Conservation (phyloP, 805 yeast species). For the Myxozyma neotropica region DNA sequence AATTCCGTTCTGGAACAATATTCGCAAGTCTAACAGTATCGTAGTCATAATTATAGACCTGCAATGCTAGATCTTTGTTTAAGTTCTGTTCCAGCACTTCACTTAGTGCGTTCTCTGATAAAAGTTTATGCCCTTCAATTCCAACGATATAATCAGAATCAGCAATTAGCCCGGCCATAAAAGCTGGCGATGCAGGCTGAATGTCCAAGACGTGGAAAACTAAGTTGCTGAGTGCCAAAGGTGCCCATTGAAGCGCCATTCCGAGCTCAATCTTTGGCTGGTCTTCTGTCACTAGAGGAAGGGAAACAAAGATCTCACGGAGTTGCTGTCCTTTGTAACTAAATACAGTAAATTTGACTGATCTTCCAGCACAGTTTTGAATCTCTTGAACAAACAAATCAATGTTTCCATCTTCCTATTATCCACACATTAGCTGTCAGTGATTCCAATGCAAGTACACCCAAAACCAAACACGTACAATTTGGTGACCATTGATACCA, state of each 20-base stretch:
- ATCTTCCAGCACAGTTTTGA: slow-evolving; percentile 30
- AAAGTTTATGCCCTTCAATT: slow-evolving; percentile 69
- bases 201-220: slow-evolving; percentile 86
- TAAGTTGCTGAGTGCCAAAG: slow-evolving; percentile 70
- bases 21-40: slow-evolving; percentile 86
- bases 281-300: slow-evolving; percentile 1
- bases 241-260: slow-evolving; percentile 69
- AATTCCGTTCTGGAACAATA: slow-evolving; percentile 66
- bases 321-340: slow-evolving; percentile 35
- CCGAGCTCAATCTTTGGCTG: slow-evolving; percentile 42
- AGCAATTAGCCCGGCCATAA: slow-evolving; percentile 76
- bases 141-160: slow-evolving; percentile 88
- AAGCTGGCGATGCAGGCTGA: slow-evolving; percentile 78
- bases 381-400: slow-evolving; percentile 25
- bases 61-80: slow-evolving; percentile 42
- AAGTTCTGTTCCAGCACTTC: slow-evolving; percentile 24
- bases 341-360: slow-evolving; percentile 33
- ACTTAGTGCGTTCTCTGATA: slow-evolving; percentile 19
- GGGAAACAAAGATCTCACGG: slow-evolving; percentile 50
- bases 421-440: too few relatives aligned
- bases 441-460: too few relatives aligned
- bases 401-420: slow-evolving; percentile 28
- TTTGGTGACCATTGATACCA: slow-evolving; percentile 73
- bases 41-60: slow-evolving; percentile 86
- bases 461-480: slow-evolving; percentile 41